Evolutionary conservation across 1,139 yeast genomes (phyloP).

Genomic region (Yamadazyma dushanensis): DNA sequence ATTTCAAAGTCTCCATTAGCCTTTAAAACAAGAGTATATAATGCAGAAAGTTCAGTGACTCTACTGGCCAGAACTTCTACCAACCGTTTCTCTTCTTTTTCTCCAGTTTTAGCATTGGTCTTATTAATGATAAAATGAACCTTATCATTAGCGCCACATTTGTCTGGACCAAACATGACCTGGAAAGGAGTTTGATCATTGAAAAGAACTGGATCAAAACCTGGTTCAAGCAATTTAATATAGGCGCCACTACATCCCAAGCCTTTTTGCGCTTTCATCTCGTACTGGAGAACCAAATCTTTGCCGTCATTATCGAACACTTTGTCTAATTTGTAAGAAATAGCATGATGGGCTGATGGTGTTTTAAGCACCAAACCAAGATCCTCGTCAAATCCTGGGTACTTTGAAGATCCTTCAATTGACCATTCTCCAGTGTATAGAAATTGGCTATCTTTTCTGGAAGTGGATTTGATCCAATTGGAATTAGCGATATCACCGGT

Average conservation of each 20-base stretch:
- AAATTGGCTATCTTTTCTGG: slow-evolving; percentile 37
- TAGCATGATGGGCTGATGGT: slow-evolving; percentile 79
- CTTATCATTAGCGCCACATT: slow-evolving; percentile 78
- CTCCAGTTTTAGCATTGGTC: slow-evolving; percentile 54
- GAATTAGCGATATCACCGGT: slow-evolving; percentile 36
- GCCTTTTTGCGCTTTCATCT: slow-evolving; percentile 77
- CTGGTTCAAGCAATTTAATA: slow-evolving; percentile 64
- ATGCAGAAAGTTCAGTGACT: slow-evolving; percentile 53
- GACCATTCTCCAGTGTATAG: slow-evolving; percentile 74
- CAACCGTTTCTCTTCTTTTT: slow-evolving; percentile 67
- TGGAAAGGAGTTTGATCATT: slow-evolving; percentile 70
- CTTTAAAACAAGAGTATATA: slow-evolving; percentile 74
- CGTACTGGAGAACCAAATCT: slow-evolving; percentile 83
- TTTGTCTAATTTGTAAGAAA: slow-evolving; percentile 56
- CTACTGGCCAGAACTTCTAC: slow-evolving; percentile 67
- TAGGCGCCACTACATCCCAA: slow-evolving; percentile 88
- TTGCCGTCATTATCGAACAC: slow-evolving; percentile 57
- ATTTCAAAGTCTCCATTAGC: slow-evolving; percentile 71
- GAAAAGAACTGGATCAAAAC: slow-evolving; percentile 37
- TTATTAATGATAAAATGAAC: slow-evolving; percentile 74
- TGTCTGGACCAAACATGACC: slow-evolving; percentile 94
- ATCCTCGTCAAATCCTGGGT: slow-evolving; percentile 63
- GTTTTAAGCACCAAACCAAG: slow-evolving; percentile 73
- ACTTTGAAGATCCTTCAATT: slow-evolving; percentile 51
- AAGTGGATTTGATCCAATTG: slow-evolving; percentile 65